Conservation (phyloP, 2,329 filamentous ascomycete genomes). For the Paradendryphiella salina region DNA sequence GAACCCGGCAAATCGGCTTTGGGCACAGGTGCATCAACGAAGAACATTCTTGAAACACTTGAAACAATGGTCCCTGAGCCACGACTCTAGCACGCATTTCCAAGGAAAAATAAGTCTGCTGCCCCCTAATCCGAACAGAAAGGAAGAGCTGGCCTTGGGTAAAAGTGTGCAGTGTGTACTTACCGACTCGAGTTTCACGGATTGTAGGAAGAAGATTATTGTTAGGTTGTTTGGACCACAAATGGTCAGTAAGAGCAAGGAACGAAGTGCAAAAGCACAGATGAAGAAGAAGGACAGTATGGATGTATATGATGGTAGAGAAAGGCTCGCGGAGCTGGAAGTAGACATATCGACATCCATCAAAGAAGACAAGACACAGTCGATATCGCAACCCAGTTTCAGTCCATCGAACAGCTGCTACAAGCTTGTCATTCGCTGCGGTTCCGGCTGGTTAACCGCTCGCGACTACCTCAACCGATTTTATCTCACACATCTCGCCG, state of each 20-base stretch:
- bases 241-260: background rate
- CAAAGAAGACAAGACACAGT: background rate
- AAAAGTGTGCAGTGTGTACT: constrained; percentile 36
- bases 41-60: constrained; percentile 29
- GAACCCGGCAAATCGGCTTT: constrained; percentile 22
- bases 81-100: constrained; percentile 38
- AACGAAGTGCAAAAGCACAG: background rate
- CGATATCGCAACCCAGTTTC: background rate
- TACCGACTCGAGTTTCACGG: constrained; percentile 17
- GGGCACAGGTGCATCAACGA: constrained; percentile 25
- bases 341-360: background rate
- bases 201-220: constrained; percentile 25
- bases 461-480: constrained; percentile 36
- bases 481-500: constrained; percentile 23
- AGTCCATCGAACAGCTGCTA: constrained; percentile 19
- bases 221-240: constrained; percentile 35
- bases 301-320: constrained; percentile 1
- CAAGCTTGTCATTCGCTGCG: constrained; percentile 33
- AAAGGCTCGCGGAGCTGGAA: background rate
- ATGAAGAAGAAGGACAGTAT: constrained; percentile 9
- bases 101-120: constrained; percentile 34
- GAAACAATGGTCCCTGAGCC: constrained; percentile 29
- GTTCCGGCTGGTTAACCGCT: constrained; percentile 38
- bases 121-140: constrained; percentile 6
- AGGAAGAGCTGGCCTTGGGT: constrained; percentile 25